A percentile compares a stretch with the other conserved stretches of the same genome.
These are phyloP conservation scores for Gossypium mustelinum DNA, from an alignment of 345 rosid genomes.

Conservation along the genomic window DNA sequence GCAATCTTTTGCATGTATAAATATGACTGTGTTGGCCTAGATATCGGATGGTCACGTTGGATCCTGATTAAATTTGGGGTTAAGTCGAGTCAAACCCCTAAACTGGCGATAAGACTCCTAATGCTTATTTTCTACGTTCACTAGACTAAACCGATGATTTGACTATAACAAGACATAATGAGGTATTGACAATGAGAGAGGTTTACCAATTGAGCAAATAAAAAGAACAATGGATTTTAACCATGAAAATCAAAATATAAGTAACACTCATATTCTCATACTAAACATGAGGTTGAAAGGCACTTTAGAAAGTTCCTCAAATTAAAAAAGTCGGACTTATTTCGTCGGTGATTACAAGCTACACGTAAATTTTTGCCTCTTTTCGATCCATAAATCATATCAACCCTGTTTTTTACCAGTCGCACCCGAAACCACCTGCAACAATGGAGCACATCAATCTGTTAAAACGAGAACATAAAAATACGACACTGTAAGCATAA, in stretches of 20 bases:
- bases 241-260: not conserved
- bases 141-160: too few relatives aligned
- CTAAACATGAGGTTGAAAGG: slow-evolving; percentile 6
- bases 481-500: not conserved
- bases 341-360: slow-evolving; percentile 24
- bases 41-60: too few relatives aligned
- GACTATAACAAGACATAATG: too few relatives aligned
- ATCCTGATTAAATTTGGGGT: too few relatives aligned
- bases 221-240: too few relatives aligned
- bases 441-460: slow-evolving; percentile 13
- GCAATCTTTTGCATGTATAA: not conserved
- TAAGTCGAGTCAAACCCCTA: too few relatives aligned
- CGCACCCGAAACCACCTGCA: slow-evolving; percentile 79
- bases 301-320: not conserved
- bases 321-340: slow-evolving; percentile 34
- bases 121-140: too few relatives aligned
- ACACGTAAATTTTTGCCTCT: not conserved
- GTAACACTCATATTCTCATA: slow-evolving; percentile 12
- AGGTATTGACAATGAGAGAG: too few relatives aligned
- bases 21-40: not conserved
- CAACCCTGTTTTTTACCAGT: slow-evolving; percentile 62
- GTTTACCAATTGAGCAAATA: too few relatives aligned
- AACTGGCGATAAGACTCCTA: too few relatives aligned
- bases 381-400: slow-evolving; percentile 15
- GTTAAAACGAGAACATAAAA: not conserved